A percentile compares a stretch with the other conserved stretches of the same genome.
Evolutionary conservation across 345 rosid species (phyloP).

Genomic region (Odontarrhena argentea): DNA sequence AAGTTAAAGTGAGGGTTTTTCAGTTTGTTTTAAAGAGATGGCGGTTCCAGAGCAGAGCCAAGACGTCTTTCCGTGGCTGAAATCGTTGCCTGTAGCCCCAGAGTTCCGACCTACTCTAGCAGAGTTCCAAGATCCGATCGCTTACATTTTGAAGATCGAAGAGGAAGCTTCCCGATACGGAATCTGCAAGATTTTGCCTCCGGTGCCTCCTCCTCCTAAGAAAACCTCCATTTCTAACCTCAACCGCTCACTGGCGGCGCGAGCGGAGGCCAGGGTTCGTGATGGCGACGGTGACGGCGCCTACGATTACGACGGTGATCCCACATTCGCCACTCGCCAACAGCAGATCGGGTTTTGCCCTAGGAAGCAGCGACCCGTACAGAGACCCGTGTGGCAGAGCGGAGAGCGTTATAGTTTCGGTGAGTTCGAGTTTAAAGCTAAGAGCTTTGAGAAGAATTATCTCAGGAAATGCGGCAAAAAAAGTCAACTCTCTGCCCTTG

Average conservation of each 20-base stretch:
- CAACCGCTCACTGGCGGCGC: slow-evolving; percentile 76
- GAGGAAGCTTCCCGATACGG: slow-evolving; percentile 90
- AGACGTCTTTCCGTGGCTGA: slow-evolving; percentile 90
- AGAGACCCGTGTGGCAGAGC: slow-evolving; percentile 97
- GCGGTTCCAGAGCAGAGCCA: slow-evolving; percentile 56
- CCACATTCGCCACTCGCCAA: slow-evolving; percentile 97
- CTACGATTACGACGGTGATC: slow-evolving; percentile 48
- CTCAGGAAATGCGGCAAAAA: slow-evolving; percentile 65
- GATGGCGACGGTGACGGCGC: slow-evolving; percentile 16
- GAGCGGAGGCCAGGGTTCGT: slow-evolving; percentile 46
- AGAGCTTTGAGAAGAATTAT: slow-evolving; percentile 66
- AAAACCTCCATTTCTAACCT: slow-evolving; percentile 72
- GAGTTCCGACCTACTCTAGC: slow-evolving; percentile 81
- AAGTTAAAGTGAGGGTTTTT: slow-evolving; percentile 3
- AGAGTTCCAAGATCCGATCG: slow-evolving; percentile 99
- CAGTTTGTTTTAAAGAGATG: slow-evolving; percentile 33
- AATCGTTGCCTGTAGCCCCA: slow-evolving; percentile 84
- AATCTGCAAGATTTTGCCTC: slow-evolving; percentile 98
- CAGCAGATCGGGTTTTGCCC: slow-evolving; percentile 99
- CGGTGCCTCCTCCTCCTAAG: slow-evolving; percentile 65
- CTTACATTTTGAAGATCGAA: slow-evolving; percentile 96
- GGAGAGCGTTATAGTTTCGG: slow-evolving; percentile 82
- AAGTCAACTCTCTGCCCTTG: slow-evolving; percentile 58
- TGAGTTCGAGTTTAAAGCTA: slow-evolving; percentile 89
- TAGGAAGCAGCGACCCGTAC: slow-evolving; percentile 81